Percentiles rank a stretch among this genome's conserved stretches.
phyloP scores from a whole-genome alignment of 2,329 filamentous ascomycete species.

The Drechslerella stenobrocha region DNA sequence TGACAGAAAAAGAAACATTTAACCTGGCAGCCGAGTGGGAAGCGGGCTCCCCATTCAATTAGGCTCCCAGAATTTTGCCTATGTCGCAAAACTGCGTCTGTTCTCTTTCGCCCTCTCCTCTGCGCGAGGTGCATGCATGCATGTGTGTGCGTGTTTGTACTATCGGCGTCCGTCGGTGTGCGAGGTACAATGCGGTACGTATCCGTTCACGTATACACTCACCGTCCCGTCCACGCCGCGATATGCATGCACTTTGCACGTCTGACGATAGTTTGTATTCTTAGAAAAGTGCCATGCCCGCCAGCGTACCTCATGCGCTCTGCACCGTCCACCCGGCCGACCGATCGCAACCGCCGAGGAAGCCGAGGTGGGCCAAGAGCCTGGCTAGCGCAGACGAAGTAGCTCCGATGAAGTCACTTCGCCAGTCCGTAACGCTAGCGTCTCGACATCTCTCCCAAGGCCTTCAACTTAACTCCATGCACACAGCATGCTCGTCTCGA shows the following conservation, averaged over 20 bases:
- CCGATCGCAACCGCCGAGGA: too few species aligned
- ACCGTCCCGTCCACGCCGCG: background rate
- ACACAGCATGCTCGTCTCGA: slow-evolving; percentile 16
- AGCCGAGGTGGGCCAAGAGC: too few species aligned
- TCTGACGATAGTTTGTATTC: too few species aligned
- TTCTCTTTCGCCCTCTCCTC: slow-evolving; percentile 4
- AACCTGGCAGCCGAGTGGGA: slow-evolving; percentile 45
- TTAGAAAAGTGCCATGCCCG: too few species aligned
- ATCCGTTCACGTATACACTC: background rate
- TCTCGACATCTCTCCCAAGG: background rate
- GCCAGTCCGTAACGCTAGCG: background rate
- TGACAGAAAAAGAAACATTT: slow-evolving; percentile 44
- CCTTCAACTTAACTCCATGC: background rate
- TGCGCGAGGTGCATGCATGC: slow-evolving; percentile 7
- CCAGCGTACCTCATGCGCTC: too few species aligned
- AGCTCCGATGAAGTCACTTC: background rate
- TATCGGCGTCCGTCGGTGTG: background rate
- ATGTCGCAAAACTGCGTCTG: slow-evolving; percentile 42
- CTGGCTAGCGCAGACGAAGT: background rate
- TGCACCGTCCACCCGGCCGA: too few species aligned
- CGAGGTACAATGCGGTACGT: slow-evolving; percentile 3
- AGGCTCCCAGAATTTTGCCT: slow-evolving; percentile 50
- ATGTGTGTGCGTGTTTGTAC: background rate
- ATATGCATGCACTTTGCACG: background rate
- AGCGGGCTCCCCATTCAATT: slow-evolving; percentile 48